Conservation (phyloP, 345 rosid genomes). For the Psidium guajava region DNA sequence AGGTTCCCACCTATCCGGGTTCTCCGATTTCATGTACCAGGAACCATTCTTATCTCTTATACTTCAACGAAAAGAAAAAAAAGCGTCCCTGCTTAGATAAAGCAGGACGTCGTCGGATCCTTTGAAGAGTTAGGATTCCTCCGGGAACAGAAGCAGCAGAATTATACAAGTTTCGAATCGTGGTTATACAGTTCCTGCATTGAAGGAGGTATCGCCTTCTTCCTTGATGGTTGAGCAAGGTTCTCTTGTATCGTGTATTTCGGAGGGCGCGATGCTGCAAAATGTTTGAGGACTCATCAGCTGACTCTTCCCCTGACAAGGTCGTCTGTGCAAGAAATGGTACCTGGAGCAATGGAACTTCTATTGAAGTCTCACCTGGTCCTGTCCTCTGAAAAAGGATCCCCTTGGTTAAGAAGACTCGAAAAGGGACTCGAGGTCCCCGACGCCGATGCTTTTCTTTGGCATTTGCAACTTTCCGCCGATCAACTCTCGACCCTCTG, state of each 20-base stretch:
- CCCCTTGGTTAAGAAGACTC: not conserved
- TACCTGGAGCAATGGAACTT: not conserved
- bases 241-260: not conserved
- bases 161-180: constrained; percentile 53
- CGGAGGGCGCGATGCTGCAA: not conserved
- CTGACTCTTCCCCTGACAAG: not conserved
- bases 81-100: rapidly evolving
- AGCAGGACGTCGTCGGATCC: not conserved
- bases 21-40: no score
- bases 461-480: not conserved
- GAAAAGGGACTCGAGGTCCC: not conserved
- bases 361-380: not conserved
- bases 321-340: not conserved
- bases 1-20: no score
- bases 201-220: constrained; percentile 57
- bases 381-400: not conserved
- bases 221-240: not conserved
- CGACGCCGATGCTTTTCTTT: not conserved
- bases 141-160: constrained; percentile 65
- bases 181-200: constrained; percentile 61
- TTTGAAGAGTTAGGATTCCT: constrained; percentile 31
- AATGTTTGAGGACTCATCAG: not conserved
- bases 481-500: no score
- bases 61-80: not conserved
- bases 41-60: not conserved